Conservation (phyloP, 2,329 filamentous ascomycete genomes). For the Paraphaeosphaeria sporulosa region DNA sequence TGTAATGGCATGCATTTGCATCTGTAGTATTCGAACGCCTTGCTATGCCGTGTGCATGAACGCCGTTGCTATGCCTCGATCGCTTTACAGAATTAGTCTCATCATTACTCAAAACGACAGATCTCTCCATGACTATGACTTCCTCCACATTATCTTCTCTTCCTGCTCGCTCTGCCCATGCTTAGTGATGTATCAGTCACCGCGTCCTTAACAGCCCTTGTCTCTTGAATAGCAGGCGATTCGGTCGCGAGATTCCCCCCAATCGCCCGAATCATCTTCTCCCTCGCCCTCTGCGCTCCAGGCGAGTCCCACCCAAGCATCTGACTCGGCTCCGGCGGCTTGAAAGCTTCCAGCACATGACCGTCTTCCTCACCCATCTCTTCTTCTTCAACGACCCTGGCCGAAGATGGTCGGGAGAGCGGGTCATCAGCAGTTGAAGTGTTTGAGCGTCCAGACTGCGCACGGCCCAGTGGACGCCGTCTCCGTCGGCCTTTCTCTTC, state of each 20-base stretch:
- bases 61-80: background rate
- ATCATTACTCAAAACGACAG: background rate
- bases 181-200: conserved; percentile 27
- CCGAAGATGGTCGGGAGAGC: conserved; percentile 26
- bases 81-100: background rate
- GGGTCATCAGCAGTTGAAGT: conserved; percentile 34
- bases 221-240: conserved; percentile 36
- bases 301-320: conserved; percentile 49
- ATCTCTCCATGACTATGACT: background rate
- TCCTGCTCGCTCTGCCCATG: conserved; percentile 33
- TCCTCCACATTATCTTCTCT: conserved; percentile 30
- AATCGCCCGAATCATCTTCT: conserved; percentile 46
- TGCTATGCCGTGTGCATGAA: conserved; percentile 6
- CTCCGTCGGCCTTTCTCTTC: conserved; percentile 31
- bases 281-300: conserved; percentile 43
- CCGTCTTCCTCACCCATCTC: conserved; percentile 27
- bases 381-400: conserved; percentile 23
- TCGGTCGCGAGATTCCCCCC: conserved; percentile 43
- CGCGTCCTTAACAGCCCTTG: conserved; percentile 46
- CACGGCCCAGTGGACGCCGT: conserved; percentile 40
- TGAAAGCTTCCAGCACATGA: conserved; percentile 21
- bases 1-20: background rate
- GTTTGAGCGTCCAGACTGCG: conserved; percentile 40
- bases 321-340: conserved; percentile 47
- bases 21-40: background rate